These are phyloP conservation scores for Chaetoceros muelleri DNA, from an alignment of 108 stramenopile species.

Conservation along the genomic window DNA sequence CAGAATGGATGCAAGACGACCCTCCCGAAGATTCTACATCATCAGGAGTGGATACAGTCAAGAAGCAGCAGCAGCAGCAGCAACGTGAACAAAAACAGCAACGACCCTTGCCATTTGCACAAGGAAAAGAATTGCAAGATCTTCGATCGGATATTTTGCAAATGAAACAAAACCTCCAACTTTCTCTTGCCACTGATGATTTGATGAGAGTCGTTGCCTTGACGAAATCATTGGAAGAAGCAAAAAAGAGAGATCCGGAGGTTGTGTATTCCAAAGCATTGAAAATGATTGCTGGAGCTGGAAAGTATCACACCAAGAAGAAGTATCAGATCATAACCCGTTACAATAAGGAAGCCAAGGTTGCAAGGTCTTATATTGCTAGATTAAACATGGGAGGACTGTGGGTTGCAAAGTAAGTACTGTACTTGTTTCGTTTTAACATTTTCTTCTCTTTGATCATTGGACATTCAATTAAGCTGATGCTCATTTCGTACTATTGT, in stretches of 20 bases:
- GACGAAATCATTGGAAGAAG: not conserved
- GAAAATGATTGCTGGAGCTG: not conserved
- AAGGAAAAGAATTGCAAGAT: not conserved
- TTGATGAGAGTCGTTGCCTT: not conserved
- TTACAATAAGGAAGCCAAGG: not conserved
- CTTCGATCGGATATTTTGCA: not conserved
- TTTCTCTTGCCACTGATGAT: not conserved
- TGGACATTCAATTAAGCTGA: too few species aligned
- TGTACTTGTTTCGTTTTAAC: not conserved
- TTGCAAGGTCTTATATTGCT: not conserved
- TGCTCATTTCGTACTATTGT: too few species aligned
- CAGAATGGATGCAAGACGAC: too few species aligned
- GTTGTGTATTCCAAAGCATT: not conserved
- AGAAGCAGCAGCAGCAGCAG: not conserved
- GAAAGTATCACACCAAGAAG: not conserved
- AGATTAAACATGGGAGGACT: not conserved
- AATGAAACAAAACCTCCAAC: not conserved
- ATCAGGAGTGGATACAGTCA: not conserved
- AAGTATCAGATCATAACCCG: not conserved
- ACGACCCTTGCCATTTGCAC: not conserved
- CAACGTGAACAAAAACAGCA: not conserved
- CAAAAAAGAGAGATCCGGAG: slow-evolving; percentile 2
- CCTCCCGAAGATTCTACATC: not conserved
- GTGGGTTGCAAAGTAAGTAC: slow-evolving; percentile 4
- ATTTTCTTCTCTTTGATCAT: not conserved